phyloP scores from a whole-genome alignment of 805 yeast species.

The Wickerhamomyces silvicola region DNA sequence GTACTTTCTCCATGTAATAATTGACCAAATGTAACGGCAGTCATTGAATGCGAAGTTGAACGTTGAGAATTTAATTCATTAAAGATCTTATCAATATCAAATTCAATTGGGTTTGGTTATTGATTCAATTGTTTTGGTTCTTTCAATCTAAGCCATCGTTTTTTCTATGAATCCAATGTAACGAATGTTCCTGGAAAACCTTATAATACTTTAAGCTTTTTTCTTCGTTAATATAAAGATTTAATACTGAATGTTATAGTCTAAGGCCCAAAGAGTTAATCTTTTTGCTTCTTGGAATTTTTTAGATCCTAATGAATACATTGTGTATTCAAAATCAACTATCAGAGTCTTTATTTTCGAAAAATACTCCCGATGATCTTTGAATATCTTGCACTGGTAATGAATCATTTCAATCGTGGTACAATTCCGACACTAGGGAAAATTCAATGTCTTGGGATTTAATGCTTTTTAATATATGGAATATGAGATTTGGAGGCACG shows the following conservation, averaged over 20 bases:
- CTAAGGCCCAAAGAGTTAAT: slow-evolving; percentile 20
- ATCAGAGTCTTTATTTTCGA: slow-evolving; percentile 6
- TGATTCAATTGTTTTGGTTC: slow-evolving; percentile 9
- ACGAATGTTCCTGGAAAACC: slow-evolving; percentile 9
- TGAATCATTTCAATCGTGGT: slow-evolving; percentile 2
- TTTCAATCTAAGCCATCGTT: slow-evolving; percentile 16
- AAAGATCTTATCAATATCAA: slow-evolving; percentile 9
- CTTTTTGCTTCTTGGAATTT: slow-evolving; percentile 18
- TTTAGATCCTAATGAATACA: slow-evolving; percentile 15
- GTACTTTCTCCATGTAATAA: slow-evolving; percentile 10
- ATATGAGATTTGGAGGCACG: slow-evolving; percentile 17
- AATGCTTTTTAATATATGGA: slow-evolving; percentile 17
- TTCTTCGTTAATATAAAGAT: slow-evolving; percentile 8
- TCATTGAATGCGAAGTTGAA: slow-evolving; percentile 6
- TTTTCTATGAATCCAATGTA: slow-evolving; percentile 22
- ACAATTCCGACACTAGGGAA: slow-evolving; percentile 6
- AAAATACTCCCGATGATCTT: slow-evolving; percentile 17
- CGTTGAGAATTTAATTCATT: slow-evolving; percentile 6
- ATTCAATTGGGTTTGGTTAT: slow-evolving; percentile 1
- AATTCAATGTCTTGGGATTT: slow-evolving; percentile 12
- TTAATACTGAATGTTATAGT: slow-evolving; percentile 16
- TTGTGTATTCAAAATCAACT: slow-evolving; percentile 6
- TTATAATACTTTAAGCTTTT: slow-evolving; percentile 5
- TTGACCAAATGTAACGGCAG: slow-evolving; percentile 21
- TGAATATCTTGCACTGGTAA: slow-evolving; percentile 20